Base-by-base conservation (phyloP, 2,329 filamentous ascomycete genomes). In the Penicillium verrucosum region DNA sequence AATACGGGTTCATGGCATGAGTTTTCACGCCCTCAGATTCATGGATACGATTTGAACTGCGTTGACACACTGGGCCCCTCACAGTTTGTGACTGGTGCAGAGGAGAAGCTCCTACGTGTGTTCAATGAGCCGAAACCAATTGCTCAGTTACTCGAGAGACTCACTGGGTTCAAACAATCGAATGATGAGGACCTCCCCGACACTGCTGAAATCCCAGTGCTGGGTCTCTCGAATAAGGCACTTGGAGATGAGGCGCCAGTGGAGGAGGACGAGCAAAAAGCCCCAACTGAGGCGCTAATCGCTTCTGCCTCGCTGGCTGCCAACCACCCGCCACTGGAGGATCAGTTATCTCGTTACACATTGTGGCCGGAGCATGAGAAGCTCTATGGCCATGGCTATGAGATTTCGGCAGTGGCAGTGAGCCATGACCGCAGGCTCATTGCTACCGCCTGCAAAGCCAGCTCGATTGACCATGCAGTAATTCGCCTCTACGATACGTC, bases 281-380 rank as follows among this genome's bases (percentile, higher is more conserved):
- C 59, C 10, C 59, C 63, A 21, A 52, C 65, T 45, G 55, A 61
- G 14, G 60, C 61, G 23, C 57, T 62, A 54, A 64, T 54, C 21
- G 64, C 68, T 29, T 60, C 56, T 37, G 50, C 65, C 30, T 60
- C 68, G 23, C 58, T 92, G 8, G 82, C 87, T 42, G 80, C 88
- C 51, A 76, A 84, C 41, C 86, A 89, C 62, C 92, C 94, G 11
- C 93, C 94, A 0, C 82, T 91, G 36, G 94, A 99, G 74, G 94
- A 97, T 73, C 88, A 90, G 53, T 84, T 99, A 2, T 89, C 92
- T 25, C 86, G 92, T 9, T 87, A 95, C 72, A 96, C 94, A 0
- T 85, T 99, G 32, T 99, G 92, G 92, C 94, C 94, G 3, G 94
- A 99, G 71, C 85, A 85, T 7, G 94, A 99, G 74, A 99, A 99